A percentile compares a stretch with the other conserved stretches of the same genome.
Conservation (phyloP, 164 flowering plant species). For the Nymphaea colorata region DNA sequence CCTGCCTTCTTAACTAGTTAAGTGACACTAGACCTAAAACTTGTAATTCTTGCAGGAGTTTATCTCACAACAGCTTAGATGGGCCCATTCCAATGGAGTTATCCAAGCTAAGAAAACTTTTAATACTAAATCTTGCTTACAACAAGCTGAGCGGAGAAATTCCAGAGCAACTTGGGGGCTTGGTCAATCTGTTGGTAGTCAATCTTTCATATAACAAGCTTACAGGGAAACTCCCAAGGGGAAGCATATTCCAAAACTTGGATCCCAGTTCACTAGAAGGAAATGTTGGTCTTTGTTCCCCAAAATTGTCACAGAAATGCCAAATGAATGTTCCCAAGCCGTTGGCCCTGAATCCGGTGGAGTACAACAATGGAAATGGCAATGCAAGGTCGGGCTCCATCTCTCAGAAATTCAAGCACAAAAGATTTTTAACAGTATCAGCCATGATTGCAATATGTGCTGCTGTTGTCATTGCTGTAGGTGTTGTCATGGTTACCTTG, state of each 20-base stretch:
- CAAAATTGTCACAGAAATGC: constrained; percentile 67
- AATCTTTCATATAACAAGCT: constrained; percentile 76
- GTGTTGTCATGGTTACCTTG: constrained; percentile 57
- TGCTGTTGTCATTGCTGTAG: constrained; percentile 42
- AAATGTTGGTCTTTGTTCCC: constrained; percentile 88
- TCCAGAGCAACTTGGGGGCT: constrained; percentile 53
- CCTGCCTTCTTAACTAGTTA: not conserved
- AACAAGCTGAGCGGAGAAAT: constrained; percentile 76
- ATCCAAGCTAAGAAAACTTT: constrained; percentile 51
- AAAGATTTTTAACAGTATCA: constrained; percentile 63
- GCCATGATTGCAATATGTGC: constrained; percentile 80
- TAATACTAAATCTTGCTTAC: constrained; percentile 61
- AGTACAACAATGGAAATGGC: constrained; percentile 26
- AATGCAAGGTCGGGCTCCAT: constrained; percentile 5
- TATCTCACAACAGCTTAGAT: constrained; percentile 59
- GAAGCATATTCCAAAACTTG: constrained; percentile 51
- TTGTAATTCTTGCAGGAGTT: constrained; percentile 51
- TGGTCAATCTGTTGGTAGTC: constrained; percentile 66
- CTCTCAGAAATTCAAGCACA: constrained; percentile 17
- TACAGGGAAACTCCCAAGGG: constrained; percentile 63
- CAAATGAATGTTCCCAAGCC: constrained; percentile 82
- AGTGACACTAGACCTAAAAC: not conserved
- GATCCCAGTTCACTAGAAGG: constrained; percentile 69
- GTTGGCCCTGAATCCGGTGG: constrained; percentile 64
- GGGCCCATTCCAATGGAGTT: constrained; percentile 59